These are phyloP conservation scores for Chlorella ohadii DNA, from an alignment of 139 green algal genomes.

Conservation along the genomic window DNA sequence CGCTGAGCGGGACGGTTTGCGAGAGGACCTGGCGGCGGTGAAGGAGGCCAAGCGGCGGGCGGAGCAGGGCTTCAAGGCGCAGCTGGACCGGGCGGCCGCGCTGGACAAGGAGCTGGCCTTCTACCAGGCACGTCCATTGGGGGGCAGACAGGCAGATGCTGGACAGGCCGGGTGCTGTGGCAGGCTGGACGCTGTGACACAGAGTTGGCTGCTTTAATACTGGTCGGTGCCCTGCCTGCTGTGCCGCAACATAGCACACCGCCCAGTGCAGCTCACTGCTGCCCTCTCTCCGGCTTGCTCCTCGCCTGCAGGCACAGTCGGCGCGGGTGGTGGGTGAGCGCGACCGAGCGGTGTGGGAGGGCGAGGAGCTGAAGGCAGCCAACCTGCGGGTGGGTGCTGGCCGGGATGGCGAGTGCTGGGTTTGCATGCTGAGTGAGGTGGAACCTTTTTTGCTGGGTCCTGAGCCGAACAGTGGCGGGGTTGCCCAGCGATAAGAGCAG, in stretches of 20 bases:
- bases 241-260: too few relatives aligned
- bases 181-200: too few relatives aligned
- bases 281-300: too few relatives aligned
- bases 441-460: too few relatives aligned
- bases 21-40: slow-evolving; percentile 41
- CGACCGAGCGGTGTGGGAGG: slow-evolving; percentile 37
- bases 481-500: too few relatives aligned
- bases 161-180: too few relatives aligned
- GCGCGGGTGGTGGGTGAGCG: slow-evolving; percentile 29
- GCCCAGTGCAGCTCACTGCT: too few relatives aligned
- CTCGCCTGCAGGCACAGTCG: background rate
- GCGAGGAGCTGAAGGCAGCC: slow-evolving; percentile 42
- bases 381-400: slow-evolving; percentile 25
- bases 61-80: slow-evolving; percentile 28
- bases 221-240: too few relatives aligned
- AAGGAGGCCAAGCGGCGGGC: slow-evolving; percentile 39
- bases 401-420: background rate
- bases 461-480: too few relatives aligned
- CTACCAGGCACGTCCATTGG: slow-evolving; percentile 39
- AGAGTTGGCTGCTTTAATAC: too few relatives aligned
- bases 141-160: too few relatives aligned
- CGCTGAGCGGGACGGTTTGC: slow-evolving; percentile 40
- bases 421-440: background rate
- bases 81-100: slow-evolving; percentile 19
- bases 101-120: slow-evolving; percentile 57